Evolutionary conservation across 768 basidiomycete genomes (phyloP), one percentile per base, ranked within the genome.

Genomic region (Trametes meyenii): DNA sequence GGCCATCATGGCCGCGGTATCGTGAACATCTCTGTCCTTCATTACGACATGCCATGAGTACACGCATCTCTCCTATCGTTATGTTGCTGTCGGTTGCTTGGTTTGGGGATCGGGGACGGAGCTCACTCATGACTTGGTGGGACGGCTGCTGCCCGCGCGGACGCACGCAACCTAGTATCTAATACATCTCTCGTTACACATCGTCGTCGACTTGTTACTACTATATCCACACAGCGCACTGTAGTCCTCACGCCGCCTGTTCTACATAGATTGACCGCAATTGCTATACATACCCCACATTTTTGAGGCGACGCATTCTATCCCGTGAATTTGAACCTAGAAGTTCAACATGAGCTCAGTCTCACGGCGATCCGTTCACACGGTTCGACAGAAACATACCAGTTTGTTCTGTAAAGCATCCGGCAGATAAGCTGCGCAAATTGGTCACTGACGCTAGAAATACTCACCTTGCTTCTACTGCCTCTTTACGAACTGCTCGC

Each of bases 401-500:
- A 85, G 45, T 76, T 81, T 61, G 80, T 81, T 65, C 82, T 83
- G 52, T 19, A 21, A 64, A 29, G 50, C 16, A 58, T 26, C n/a
- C 48, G 58, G 59, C 54, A 57, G 48, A 35, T 38, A 65, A 29
- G 13, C 17, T 40, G 33, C 8, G 39, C n/a, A 21, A 50, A 23
- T 45, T 8, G 8, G n/a, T n/a, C n/a, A 45, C 10, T 35, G 40
- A 48, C 50, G 23, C 14, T 4, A 52, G 60, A 26, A n/a, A 43
- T 12, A 23, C 58, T 53, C 44, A 81, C 82, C 89, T 69, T 36
- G 94, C 89, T 66, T 94, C 87, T 2, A 98, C 97, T 1, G 95
- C 96, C 68, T 91, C 92, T 67, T 85, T 88, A 55, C 97, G 81
- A 8, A 99, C 95, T 2, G 76, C 75, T 60, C 90, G 79, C 71